Conservation (phyloP, 2,329 filamentous ascomycete species). For the Xylaria sp. region DNA sequence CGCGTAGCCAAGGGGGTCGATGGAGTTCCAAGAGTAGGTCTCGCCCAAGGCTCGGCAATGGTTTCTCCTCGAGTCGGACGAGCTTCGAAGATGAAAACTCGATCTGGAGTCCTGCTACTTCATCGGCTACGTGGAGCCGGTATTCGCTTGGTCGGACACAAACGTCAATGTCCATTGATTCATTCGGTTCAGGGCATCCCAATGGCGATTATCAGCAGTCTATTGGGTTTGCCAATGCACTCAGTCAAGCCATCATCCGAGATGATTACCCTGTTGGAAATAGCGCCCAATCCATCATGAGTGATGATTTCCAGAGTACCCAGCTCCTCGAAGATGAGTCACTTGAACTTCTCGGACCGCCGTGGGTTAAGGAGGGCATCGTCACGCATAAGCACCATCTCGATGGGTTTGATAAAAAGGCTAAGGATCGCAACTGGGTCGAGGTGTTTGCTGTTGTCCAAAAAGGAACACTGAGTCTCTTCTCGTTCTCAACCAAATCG, state of each 20-base stretch:
- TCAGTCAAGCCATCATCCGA: constrained; percentile 95
- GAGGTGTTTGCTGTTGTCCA: constrained; percentile 97
- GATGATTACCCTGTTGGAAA: constrained; percentile 75
- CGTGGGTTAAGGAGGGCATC: constrained; percentile 97
- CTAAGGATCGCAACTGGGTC: constrained; percentile 93
- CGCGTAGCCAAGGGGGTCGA: constrained; percentile 67
- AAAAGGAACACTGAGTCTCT: constrained; percentile 92
- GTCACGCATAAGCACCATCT: constrained; percentile 97
- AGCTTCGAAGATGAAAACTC: constrained; percentile 92
- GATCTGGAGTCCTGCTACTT: constrained; percentile 84
- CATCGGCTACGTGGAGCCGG: constrained; percentile 96
- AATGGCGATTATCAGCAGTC: constrained; percentile 91
- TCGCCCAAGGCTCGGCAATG: constrained; percentile 80
- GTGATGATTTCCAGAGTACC: constrained; percentile 68
- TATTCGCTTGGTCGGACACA: constrained; percentile 92
- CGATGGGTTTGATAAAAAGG: constrained; percentile 88
- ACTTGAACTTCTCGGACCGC: constrained; percentile 90
- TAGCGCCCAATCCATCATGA: constrained; percentile 61
- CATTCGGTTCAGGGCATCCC: constrained; percentile 80
- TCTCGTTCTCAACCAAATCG: constrained; percentile 91
- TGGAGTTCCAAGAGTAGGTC: constrained; percentile 91
- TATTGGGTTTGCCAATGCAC: constrained; percentile 95
- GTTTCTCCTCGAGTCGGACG: constrained; percentile 89
- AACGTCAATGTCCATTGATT: constrained; percentile 92
- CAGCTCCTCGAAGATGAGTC: constrained; percentile 91